phyloP scores from a whole-genome alignment of 2,329 filamentous ascomycete genomes.

The Cercospora nicotianae region DNA sequence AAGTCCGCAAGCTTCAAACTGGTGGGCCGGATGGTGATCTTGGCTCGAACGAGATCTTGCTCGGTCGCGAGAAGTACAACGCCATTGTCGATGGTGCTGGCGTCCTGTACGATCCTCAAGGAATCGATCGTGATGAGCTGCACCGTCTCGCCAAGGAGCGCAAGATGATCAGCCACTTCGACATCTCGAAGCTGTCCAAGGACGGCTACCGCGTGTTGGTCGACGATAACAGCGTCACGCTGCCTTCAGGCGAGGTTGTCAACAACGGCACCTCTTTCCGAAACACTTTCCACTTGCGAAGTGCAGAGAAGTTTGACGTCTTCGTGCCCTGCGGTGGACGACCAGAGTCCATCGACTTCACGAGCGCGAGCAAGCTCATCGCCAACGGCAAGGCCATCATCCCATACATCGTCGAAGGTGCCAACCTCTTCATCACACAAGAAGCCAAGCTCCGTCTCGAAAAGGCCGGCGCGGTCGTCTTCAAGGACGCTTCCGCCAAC shows the following conservation, averaged over 20 bases:
- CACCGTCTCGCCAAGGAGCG: conserved; percentile 80
- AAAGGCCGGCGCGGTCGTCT: conserved; percentile 89
- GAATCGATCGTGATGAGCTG: conserved; percentile 81
- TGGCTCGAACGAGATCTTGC: conserved; percentile 94
- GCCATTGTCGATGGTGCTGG: conserved; percentile 95
- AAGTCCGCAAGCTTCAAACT: conserved; percentile 92
- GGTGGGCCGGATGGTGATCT: conserved; percentile 95
- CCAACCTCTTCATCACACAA: conserved; percentile 98
- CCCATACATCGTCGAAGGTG: conserved; percentile 95
- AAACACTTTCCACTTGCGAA: conserved; percentile 92
- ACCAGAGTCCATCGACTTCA: conserved; percentile 93
- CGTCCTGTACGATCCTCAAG: conserved; percentile 89
- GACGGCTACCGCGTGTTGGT: conserved; percentile 89
- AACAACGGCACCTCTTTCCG: conserved; percentile 94
- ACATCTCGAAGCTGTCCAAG: conserved; percentile 78
- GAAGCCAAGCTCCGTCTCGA: conserved; percentile 95
- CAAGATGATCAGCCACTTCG: conserved; percentile 86
- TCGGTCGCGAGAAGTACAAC: conserved; percentile 93
- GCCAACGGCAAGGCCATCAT: conserved; percentile 82
- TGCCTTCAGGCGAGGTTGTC: conserved; percentile 82
- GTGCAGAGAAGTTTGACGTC: conserved; percentile 67
- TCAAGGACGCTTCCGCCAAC: conserved; percentile 98
- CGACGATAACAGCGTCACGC: conserved; percentile 83
- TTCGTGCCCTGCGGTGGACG: conserved; percentile 97
- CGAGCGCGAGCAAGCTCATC: conserved; percentile 83